These are phyloP conservation scores for Xerocomus nothofagi DNA, from an alignment of 1,284 basidiomycete genomes.

Conservation along the genomic window DNA sequence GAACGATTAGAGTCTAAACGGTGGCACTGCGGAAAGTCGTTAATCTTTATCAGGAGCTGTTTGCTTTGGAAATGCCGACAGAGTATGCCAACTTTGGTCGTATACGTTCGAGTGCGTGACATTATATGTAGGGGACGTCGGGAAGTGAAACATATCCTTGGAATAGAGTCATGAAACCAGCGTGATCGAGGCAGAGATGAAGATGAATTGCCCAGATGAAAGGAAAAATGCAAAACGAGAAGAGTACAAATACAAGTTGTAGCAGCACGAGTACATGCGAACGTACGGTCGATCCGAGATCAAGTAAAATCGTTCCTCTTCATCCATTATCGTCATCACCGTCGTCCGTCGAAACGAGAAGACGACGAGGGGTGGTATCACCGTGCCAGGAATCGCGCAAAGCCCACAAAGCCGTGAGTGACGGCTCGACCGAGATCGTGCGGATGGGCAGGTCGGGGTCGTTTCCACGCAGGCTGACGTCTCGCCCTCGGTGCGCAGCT, in stretches of 20 bases:
- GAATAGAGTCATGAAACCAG: background rate
- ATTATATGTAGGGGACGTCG: background rate
- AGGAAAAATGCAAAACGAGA: background rate
- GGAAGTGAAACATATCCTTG: background rate
- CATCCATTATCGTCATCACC: background rate
- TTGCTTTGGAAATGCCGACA: background rate
- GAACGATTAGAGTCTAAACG: no score
- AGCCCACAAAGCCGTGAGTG: slow-evolving; percentile 8
- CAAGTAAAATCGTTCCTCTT: no score
- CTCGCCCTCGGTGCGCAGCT: slow-evolving; percentile 23
- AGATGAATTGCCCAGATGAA: background rate
- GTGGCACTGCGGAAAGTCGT: no score
- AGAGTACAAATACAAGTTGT: background rate
- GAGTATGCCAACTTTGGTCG: background rate
- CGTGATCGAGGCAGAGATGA: background rate
- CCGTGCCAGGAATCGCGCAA: slow-evolving; percentile 13
- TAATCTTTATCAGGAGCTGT: no score
- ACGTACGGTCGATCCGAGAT: background rate
- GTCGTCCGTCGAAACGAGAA: background rate
- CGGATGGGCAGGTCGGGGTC: slow-evolving; percentile 16
- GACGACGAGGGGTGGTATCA: slow-evolving; percentile 1
- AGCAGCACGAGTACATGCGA: background rate
- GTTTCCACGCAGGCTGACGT: slow-evolving; percentile 24
- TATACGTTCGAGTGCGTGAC: background rate
- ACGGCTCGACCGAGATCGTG: background rate